A percentile compares a stretch with the other conserved stretches of the same genome.
These are phyloP conservation scores for Camelina laxa DNA, from an alignment of 345 rosid genomes.

Conservation along the genomic window DNA sequence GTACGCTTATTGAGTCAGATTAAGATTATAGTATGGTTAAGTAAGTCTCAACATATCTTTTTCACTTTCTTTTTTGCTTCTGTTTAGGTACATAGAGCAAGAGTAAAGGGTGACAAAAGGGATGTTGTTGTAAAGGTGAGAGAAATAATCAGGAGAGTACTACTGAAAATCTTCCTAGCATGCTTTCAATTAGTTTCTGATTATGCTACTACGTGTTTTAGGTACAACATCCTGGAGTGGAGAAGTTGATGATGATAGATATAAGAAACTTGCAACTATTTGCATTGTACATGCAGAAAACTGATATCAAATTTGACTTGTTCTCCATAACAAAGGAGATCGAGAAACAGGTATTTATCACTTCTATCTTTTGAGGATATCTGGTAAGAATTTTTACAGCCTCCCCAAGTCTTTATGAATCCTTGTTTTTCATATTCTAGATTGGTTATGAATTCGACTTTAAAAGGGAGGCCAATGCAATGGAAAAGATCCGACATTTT, in stretches of 20 bases:
- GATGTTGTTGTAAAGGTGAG: conserved; percentile 94
- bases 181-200: conserved; percentile 31
- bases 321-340: conserved; percentile 87
- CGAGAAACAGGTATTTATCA: conserved; percentile 80
- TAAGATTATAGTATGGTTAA: conserved; percentile 2
- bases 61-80: not conserved
- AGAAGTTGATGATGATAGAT: conserved; percentile 92
- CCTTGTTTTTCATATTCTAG: conserved; percentile 48
- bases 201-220: conserved; percentile 42
- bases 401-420: not conserved
- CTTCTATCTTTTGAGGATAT: conserved; percentile 17
- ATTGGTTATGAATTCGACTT: conserved; percentile 97
- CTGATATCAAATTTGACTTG: conserved; percentile 89
- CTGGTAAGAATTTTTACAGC: not conserved
- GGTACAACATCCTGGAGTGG: conserved; percentile 98
- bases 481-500: conserved; percentile 78
- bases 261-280: conserved; percentile 88
- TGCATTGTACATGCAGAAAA: conserved; percentile 90
- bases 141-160: conserved; percentile 4
- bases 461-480: conserved; percentile 81
- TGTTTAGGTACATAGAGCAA: conserved; percentile 85
- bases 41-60: not conserved
- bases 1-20: not conserved
- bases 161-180: conserved; percentile 17
- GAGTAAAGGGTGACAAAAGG: conserved; percentile 64